Evolutionary conservation across 805 yeast genomes (phyloP).

Genomic region (Pichia heedii): DNA sequence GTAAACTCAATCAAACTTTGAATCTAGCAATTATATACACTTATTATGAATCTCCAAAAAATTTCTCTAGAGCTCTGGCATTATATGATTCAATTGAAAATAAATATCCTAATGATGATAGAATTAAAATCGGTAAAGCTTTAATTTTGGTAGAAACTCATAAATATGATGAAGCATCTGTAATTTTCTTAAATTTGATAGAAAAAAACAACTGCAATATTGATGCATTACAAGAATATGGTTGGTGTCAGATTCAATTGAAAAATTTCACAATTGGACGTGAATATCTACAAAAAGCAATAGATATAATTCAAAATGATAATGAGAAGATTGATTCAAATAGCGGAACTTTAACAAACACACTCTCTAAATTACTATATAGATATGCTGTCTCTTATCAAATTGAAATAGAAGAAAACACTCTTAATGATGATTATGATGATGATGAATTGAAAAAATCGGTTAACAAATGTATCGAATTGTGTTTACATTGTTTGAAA

Average conservation of each 20-base stretch:
- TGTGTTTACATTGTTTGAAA: conserved; percentile 54
- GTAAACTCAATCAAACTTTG: conserved; percentile 53
- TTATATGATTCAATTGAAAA: conserved; percentile 56
- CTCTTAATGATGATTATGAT: conserved; percentile 2
- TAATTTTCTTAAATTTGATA: conserved; percentile 32
- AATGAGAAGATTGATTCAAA: neutral
- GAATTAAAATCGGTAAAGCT: conserved; percentile 77
- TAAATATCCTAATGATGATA: conserved; percentile 30
- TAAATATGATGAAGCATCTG: conserved; percentile 50
- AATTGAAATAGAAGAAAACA: conserved; percentile 19
- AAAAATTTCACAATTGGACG: conserved; percentile 46
- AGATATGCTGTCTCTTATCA: conserved; percentile 61
- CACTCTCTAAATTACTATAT: conserved; percentile 58
- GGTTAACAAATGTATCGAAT: conserved; percentile 7
- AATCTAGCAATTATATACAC: conserved; percentile 70
- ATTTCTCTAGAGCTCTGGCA: conserved; percentile 63
- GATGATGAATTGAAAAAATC: neutral
- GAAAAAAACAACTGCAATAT: conserved; percentile 40
- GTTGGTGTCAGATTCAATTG: conserved; percentile 67
- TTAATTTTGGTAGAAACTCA: conserved; percentile 62
- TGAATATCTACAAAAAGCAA: conserved; percentile 35
- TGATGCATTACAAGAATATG: conserved; percentile 57
- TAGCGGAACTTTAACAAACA: conserved; percentile 37
- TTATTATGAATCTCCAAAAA: conserved; percentile 84
- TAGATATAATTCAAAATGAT: conserved; percentile 16